Evolutionary conservation across 768 basidiomycete genomes (phyloP).

Genomic region (Rhizopogon salebrosus): DNA sequence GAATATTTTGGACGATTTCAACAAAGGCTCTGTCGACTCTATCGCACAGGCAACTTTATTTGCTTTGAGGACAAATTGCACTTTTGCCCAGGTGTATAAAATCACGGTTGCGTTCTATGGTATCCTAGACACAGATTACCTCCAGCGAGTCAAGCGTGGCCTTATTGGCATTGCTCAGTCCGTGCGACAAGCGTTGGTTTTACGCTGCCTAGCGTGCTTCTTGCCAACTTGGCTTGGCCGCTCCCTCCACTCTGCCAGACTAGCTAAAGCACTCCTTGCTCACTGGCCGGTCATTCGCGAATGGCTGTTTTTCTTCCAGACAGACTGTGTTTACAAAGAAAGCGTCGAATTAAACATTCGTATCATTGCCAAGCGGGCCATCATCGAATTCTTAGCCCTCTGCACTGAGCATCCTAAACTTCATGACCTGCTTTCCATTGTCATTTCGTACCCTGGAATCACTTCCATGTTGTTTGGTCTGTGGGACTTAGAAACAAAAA

Average conservation of each 20-base stretch:
- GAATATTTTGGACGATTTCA: constrained; percentile 14
- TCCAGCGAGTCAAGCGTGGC: constrained; percentile 11
- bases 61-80: constrained; percentile 16
- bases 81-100: constrained; percentile 11
- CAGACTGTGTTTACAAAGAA: constrained; percentile 17
- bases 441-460: constrained; percentile 15
- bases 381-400: constrained; percentile 18
- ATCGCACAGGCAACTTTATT: constrained; percentile 11
- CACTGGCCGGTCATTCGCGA: constrained; percentile 15
- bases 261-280: constrained; percentile 3
- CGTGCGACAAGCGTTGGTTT: constrained; percentile 13
- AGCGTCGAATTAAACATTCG: constrained; percentile 16
- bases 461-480: constrained; percentile 18
- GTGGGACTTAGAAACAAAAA: constrained; percentile 21
- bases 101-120: constrained; percentile 17
- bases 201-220: constrained; percentile 13
- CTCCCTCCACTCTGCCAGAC: not conserved
- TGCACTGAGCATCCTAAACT: constrained; percentile 12
- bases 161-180: not conserved
- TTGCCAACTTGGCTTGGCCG: constrained; percentile 5
- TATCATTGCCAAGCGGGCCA: constrained; percentile 12
- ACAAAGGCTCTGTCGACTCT: constrained; percentile 16
- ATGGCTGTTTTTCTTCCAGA: constrained; percentile 23
- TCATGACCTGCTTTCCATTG: constrained; percentile 10
- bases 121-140: constrained; percentile 13